Conservation (phyloP, 2,329 filamentous ascomycete genomes). For the Exutisphaerella laricina region DNA sequence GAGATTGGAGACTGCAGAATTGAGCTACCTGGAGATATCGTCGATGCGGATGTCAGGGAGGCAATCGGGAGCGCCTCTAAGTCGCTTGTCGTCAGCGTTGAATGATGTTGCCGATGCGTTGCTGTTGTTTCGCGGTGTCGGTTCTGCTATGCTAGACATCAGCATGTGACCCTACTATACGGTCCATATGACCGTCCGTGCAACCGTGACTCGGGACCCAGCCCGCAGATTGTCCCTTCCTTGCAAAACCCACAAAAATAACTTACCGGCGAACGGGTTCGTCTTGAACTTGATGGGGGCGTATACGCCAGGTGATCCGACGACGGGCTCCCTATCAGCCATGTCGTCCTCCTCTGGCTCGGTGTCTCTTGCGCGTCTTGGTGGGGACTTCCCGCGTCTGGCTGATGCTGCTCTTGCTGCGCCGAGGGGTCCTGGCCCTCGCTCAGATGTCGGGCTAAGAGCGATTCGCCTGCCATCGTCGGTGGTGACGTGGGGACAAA, state of each 20-base stretch:
- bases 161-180: background rate
- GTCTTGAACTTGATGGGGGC: constrained; percentile 27
- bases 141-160: constrained; percentile 19
- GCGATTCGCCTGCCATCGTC: constrained; percentile 32
- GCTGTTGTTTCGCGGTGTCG: constrained; percentile 22
- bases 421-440: constrained; percentile 12
- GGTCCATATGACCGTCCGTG: no score
- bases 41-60: constrained; percentile 33
- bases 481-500: constrained; percentile 30
- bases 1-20: constrained; percentile 18
- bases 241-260: no score
- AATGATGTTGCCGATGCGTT: constrained; percentile 4
- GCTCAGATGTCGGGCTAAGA: constrained; percentile 20
- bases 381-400: constrained; percentile 23
- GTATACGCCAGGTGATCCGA: constrained; percentile 19
- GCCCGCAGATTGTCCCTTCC: no score
- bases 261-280: constrained; percentile 32
- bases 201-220: no score
- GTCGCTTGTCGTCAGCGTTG: constrained; percentile 18
- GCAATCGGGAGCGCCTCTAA: constrained; percentile 18
- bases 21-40: constrained; percentile 25
- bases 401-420: constrained; percentile 14
- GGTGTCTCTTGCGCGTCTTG: constrained; percentile 26
- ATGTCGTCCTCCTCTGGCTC: constrained; percentile 28
- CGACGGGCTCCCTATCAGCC: constrained; percentile 22